phyloP scores from a whole-genome alignment of 768 basidiomycete genomes.

The Mycena floridula region DNA sequence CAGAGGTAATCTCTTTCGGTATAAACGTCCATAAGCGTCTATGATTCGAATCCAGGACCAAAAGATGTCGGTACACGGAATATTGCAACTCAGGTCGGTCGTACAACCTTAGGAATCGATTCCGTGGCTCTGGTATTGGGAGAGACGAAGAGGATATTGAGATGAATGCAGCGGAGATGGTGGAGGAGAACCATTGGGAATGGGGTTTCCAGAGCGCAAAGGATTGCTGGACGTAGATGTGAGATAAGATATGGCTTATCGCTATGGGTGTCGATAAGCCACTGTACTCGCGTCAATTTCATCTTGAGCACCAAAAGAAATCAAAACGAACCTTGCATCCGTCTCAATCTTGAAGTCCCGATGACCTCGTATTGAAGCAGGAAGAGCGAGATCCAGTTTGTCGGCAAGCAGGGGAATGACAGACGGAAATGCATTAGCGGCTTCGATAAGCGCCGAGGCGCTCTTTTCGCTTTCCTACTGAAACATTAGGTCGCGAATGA shows the following conservation, averaged over 20 bases:
- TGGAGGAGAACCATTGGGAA: conserved; percentile 64
- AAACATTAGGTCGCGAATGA: background rate
- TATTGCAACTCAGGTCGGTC: conserved; percentile 30
- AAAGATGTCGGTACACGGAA: conserved; percentile 68
- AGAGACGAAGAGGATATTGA: conserved; percentile 29
- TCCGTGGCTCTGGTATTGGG: conserved; percentile 12
- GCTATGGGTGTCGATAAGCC: conserved; percentile 34
- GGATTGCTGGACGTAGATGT: conserved; percentile 82
- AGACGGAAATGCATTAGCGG: conserved; percentile 73
- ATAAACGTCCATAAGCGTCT: conserved; percentile 65
- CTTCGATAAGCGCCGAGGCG: conserved; percentile 64
- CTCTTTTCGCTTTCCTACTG: conserved; percentile 50
- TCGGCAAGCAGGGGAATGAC: conserved; percentile 80
- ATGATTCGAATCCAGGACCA: conserved; percentile 63
- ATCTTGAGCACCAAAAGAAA: conserved; percentile 7
- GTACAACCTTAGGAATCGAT: conserved; percentile 30
- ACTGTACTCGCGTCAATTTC: conserved; percentile 17
- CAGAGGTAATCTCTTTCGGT: conserved; percentile 46
- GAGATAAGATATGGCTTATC: conserved; percentile 72
- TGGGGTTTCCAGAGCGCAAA: conserved; percentile 77
- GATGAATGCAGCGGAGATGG: conserved; percentile 39
- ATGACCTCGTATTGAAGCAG: conserved; percentile 51
- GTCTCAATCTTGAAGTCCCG: conserved; percentile 65
- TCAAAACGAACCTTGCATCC: conserved; percentile 44
- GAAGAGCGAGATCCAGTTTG: conserved; percentile 68